Base-by-base conservation (phyloP, 176 grass and related monocot species). In the Lolium perenne region DNA sequence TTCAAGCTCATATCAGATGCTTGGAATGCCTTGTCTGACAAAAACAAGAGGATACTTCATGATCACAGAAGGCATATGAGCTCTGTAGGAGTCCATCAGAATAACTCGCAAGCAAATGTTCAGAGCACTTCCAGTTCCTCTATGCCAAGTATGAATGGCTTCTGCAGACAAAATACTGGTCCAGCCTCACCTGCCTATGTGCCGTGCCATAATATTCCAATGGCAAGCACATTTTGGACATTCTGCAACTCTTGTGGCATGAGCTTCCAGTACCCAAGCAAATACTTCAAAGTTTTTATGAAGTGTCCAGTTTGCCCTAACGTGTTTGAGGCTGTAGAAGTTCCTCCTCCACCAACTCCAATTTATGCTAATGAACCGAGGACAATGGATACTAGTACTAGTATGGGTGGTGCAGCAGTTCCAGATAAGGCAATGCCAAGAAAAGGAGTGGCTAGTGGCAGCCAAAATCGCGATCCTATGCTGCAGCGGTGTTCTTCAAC, bases 1-100 rank as follows among this genome's bases (percentile, higher is more conserved):
- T 95, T 95, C 67, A 88, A 93, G 25, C 57, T 95, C 74, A 62
- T 93, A 25, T 83, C 81, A 29, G 91, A 95, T 86, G 94, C 94
- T 72, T 95, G 88, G 94, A 89, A 25, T 83, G 78, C 89, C 20
- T 74, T 95, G 35, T 95, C 94, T 8, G 78, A 95, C 85, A 89
- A 67, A 60, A 25, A 62, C 38, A 87, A 76, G 89, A 93, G 84
- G 83, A 67, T 59, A 48, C 55, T 74, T 48, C 82, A 93, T 80
- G 89, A 95, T 76, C 81, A 83, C 13, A 87, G 22, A 84, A 91
- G 84, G 73, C 54, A 48, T 81, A 69, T 60, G 81, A 38, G 17
- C 80, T 82, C 49, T 16, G 35, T 74, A 73, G 32, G 46, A 71
- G 76, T 45, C 12, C 50, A 45, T 40, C 84, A 80, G 9, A 91